Conservation (phyloP, 73 alveolate genomes). For the Paramecium pentaurelia region DNA sequence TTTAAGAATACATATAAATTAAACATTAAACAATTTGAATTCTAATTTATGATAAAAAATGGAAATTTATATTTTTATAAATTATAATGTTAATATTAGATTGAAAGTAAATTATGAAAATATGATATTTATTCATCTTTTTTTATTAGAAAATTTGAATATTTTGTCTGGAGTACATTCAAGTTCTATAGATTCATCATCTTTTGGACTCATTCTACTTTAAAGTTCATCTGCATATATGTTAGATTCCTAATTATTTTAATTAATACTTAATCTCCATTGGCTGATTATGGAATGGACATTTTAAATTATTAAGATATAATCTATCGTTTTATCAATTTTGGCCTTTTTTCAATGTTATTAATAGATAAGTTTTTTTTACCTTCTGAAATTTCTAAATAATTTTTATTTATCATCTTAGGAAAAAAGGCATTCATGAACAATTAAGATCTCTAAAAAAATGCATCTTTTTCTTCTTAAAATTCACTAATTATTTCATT, state of each 20-base stretch:
- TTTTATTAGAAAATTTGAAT: background rate
- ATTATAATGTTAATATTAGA: no score
- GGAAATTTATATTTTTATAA: no score
- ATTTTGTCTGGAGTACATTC: background rate
- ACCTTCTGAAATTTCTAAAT: background rate
- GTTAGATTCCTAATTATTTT: slow-evolving; percentile 8
- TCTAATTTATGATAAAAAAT: no score
- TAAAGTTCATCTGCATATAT: background rate
- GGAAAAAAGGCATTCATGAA: slow-evolving; percentile 33
- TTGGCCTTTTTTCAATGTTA: background rate
- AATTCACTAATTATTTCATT: background rate
- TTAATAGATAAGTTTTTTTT: background rate
- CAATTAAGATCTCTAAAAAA: background rate
- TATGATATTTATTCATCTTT: background rate
- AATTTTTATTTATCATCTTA: background rate
- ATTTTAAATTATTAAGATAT: background rate
- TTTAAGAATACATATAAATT: no score
- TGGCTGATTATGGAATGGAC: slow-evolving; percentile 4
- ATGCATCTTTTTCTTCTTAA: background rate
- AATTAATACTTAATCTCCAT: slow-evolving; percentile 2
- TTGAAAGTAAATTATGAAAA: background rate
- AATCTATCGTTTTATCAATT: background rate
- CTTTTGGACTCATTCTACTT: slow-evolving; percentile 3
- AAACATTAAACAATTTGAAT: no score
- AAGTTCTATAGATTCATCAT: background rate